Evolutionary conservation across 202 grass and related monocot genomes (phyloP).

Genomic region (Panicum virgatum): DNA sequence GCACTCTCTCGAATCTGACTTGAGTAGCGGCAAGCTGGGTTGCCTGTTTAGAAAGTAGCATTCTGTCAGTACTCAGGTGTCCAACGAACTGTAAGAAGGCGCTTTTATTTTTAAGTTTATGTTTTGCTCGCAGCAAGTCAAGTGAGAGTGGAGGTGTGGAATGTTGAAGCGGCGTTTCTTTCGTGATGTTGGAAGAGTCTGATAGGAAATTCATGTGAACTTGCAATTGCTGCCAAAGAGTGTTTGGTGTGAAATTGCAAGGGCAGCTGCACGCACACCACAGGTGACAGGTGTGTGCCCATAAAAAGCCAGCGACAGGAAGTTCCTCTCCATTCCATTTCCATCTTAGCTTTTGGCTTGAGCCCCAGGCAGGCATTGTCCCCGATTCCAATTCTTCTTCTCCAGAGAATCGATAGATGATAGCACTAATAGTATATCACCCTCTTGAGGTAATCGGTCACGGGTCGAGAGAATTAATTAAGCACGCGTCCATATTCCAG

Average conservation of each 20-base stretch:
- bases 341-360: neutral
- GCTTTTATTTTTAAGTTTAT: neutral
- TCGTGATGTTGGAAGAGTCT: neutral
- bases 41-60: neutral
- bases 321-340: neutral
- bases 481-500: neutral
- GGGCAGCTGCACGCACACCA: neutral
- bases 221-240: neutral
- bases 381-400: neutral
- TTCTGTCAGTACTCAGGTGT: neutral
- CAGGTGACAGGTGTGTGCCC: neutral
- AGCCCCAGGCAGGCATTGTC: neutral
- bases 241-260: neutral
- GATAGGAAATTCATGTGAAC: neutral
- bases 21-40: neutral
- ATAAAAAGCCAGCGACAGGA: neutral
- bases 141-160: neutral
- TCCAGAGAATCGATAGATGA: neutral
- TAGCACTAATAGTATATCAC: neutral
- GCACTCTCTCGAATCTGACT: neutral
- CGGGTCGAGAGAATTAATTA: neutral
- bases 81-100: neutral
- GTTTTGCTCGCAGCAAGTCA: neutral
- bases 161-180: neutral
- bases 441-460: slow-evolving; percentile 4